phyloP scores from a whole-genome alignment of 75 land plant genomes.

The Picea sitchensis region DNA sequence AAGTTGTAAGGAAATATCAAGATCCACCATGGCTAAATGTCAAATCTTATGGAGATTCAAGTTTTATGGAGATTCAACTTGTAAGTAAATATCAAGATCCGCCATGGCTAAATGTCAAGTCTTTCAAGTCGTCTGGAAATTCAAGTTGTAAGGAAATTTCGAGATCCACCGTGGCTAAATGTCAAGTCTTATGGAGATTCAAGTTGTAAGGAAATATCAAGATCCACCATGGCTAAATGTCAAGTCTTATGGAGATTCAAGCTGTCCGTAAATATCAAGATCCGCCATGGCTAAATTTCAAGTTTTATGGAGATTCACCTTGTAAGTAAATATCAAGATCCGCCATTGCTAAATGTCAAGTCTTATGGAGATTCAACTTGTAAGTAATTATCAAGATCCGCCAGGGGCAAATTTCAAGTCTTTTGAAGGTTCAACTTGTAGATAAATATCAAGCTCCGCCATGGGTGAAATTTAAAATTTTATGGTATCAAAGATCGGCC shows the following conservation, averaged over 20 bases:
- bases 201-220: background rate
- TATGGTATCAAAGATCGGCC: no score
- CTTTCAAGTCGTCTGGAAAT: no score
- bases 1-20: no score
- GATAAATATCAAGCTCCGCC: background rate
- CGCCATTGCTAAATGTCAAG: background rate
- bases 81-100: background rate
- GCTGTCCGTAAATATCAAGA: background rate
- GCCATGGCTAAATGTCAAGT: background rate
- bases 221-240: background rate
- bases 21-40: background rate
- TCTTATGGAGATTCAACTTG: background rate
- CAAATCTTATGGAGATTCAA: background rate
- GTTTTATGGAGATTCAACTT: background rate
- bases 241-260: background rate
- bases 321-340: background rate
- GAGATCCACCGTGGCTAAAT: background rate
- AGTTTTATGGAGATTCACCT: background rate
- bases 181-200: background rate
- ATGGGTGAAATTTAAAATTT: no score
- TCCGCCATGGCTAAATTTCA: background rate
- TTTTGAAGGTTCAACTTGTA: background rate
- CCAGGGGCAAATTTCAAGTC: background rate
- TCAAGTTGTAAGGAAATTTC: no score
- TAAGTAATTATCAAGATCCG: background rate